Evolutionary conservation across 2,329 filamentous ascomycete species (phyloP), one percentile per base, ranked within the genome.

Genomic region (Plectosphaerella sp.): DNA sequence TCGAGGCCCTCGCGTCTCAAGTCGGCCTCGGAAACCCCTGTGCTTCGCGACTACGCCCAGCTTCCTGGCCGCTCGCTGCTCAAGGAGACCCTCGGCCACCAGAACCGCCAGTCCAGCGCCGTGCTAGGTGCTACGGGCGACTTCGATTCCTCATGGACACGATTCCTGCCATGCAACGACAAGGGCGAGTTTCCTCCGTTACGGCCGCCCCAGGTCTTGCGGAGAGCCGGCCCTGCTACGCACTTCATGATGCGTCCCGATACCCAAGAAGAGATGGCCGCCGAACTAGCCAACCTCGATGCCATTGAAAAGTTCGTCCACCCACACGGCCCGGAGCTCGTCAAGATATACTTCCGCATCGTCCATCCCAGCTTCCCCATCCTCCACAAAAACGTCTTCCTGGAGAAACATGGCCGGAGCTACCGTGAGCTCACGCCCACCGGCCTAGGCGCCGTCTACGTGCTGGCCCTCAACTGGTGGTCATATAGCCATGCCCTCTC

Each of bases 311-410:
- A 74, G 47, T 71, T 80, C 45, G 77, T 85, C 14, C 72, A 75
- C 33, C 76, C 79, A 7, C 76, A 84, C 61, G 82, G 82, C 10
- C 73, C 74, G 53, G 74, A 75, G 36, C 66, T 86, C 51, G 74
- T 86, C 56, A 78, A 80, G 54, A 69, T 84, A 41, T 86, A 83
- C 66, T 85, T 84, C 60, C 65, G 74, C 28, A 75, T 78, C 45
- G 70, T 78, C 16, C 78, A 80, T 53, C 78, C 77, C 1, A 73
- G 70, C 54, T 80, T 77, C 58, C 78, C 78, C 2, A 71, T 80
- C 45, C 61, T 78, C 3, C 74, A 80, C 60, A 80, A 80, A 59
- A 73, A 73, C 39, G 75, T 77, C 7, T 81, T 76, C 53, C 61
- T 80, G 16, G 76, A 79, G 55, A 79, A 79, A 56, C 78, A 80